Base-by-base conservation (phyloP, 768 basidiomycete species). In the Strobilomyces confusus region DNA sequence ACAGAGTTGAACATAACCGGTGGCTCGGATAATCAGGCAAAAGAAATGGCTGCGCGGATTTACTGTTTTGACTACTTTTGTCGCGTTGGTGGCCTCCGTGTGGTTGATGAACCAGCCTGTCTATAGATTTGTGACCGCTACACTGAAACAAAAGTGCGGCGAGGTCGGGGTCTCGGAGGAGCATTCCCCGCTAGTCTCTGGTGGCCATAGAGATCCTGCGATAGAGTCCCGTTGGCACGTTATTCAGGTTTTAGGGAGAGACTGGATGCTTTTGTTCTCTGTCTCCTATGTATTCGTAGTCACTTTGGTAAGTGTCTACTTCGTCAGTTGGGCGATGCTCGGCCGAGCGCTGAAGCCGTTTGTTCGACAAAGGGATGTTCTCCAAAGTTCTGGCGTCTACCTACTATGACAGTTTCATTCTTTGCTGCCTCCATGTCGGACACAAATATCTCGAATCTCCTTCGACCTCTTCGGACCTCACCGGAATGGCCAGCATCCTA, bases 401-500 rank as follows among this genome's bases (percentile, higher is more conserved):
- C n/a, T n/a, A n/a, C n/a, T n/a, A n/a, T n/a, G n/a, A n/a, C n/a
- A n/a, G n/a, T n/a, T n/a, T n/a, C n/a, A n/a, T n/a, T n/a, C n/a
- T 33, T 33, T 7, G 32, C 56, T 40, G 20, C 38, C 9, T 36
- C 29, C 43, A 61, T 56, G 56, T 57, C 59, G 33, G 44, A 60
- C 17, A 23, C 48, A 15, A 26, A 50, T 23, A 43, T 69, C 36
- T 58, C 58, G 23, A 20, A 34, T 14, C 45, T 65, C 37, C 63
- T 68, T 19, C 52, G 32, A 0, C 59, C 67, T 17, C 61, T 63
- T 29, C 53, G 43, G 44, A 51, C 41, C 15, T 55, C 62, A 15
- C 59, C 62, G 1, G 51, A 59, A 45, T 69, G 69, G 67, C 40
- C 69, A 78, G 80, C 74, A 64, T 47, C 71, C 0, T 68, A 51